A percentile compares a stretch with the other conserved stretches of the same genome.
phyloP scores from a whole-genome alignment of 78 protist genomes.

The Emiliania huxleyi region DNA sequence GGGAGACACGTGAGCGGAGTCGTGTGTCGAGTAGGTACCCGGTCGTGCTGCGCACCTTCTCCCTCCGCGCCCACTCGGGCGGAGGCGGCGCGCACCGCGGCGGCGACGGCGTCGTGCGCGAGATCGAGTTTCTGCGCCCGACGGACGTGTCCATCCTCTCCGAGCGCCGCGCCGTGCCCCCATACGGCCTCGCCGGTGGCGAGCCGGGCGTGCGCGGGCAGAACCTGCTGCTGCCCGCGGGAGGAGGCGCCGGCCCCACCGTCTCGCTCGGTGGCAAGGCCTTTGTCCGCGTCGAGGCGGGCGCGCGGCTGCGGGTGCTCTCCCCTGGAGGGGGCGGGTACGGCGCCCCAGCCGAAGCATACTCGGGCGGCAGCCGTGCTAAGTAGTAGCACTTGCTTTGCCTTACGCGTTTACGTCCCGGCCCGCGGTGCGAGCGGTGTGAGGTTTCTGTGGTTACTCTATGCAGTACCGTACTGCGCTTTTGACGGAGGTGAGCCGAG shows the following conservation, averaged over 20 bases:
- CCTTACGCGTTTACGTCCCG: no score
- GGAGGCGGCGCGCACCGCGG: slow-evolving; percentile 82
- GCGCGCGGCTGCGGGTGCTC: slow-evolving; percentile 67
- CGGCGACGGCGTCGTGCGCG: slow-evolving; percentile 89
- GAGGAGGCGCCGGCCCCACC: not conserved
- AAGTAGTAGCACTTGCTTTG: no score
- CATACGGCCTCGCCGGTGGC: slow-evolving; percentile 70
- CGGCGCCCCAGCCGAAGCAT: slow-evolving; percentile 48
- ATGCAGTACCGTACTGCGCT: no score
- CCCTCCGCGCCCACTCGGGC: slow-evolving; percentile 81
- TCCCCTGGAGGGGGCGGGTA: slow-evolving; percentile 88
- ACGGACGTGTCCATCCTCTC: slow-evolving; percentile 58
- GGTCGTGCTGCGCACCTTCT: slow-evolving; percentile 66
- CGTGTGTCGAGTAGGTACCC: not conserved
- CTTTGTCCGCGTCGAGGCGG: slow-evolving; percentile 42
- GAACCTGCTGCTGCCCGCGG: slow-evolving; percentile 56
- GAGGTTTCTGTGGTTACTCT: no score
- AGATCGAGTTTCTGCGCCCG: slow-evolving; percentile 61
- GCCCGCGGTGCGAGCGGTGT: no score
- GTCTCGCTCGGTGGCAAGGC: slow-evolving; percentile 82
- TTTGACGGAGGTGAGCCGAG: no score
- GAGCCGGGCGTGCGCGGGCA: slow-evolving; percentile 71
- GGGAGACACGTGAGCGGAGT: not conserved
- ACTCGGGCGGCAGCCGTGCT: no score
- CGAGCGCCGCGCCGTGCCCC: slow-evolving; percentile 56